Evolutionary conservation across 352 stramenopile genomes (phyloP), one percentile per base, ranked within the genome.

Genomic region (Phytophthora sansomeana): DNA sequence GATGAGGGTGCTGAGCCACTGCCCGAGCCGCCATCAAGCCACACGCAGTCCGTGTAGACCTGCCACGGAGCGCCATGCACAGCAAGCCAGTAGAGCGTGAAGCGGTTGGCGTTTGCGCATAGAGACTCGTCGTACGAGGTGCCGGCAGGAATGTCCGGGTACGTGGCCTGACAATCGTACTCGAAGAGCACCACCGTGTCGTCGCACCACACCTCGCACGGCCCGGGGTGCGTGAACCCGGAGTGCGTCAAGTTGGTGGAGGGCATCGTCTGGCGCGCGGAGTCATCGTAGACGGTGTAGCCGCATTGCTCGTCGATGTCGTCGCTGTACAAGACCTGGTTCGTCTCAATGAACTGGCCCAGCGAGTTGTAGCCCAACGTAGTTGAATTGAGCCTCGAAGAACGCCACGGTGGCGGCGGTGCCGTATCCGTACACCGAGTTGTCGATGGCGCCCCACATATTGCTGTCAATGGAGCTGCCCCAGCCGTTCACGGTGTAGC

Each of bases 21-120:
- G 21, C 51, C 26, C 1, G 56, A 65, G 38, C 68, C 62, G 6
- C 33, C 38, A 14, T 75, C 80, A 16, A 83, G 64, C 65, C 75
- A 83, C 17, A 86, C 80, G 43, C 80, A 89, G 68, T 89, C 69
- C 10, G 60, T 84, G 65, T 83, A 87, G 58, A 81, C 78, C 62
- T 87, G 78, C 76, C 78, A 87, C 14, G 71, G 76, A 8, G 67
- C 66, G 19, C 69, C 63, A 42, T 87, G 78, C 7, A 87, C 60
- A 5, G 44, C 78, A 24, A 87, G 65, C 78, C 78, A 87, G 64
- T 82, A 85, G 62, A 85, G 56, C 8, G 68, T 79, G 43, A 85
- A 62, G 9, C 63, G 72, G 56, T 80, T 77, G 10, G 71, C 74
- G 21, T 73, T 62, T 0, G 59, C 19, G 62, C 78, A 87, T 41